Evolutionary conservation across 352 stramenopile genomes (phyloP).

Genomic region (Phytophthora macrochlamydospora): DNA sequence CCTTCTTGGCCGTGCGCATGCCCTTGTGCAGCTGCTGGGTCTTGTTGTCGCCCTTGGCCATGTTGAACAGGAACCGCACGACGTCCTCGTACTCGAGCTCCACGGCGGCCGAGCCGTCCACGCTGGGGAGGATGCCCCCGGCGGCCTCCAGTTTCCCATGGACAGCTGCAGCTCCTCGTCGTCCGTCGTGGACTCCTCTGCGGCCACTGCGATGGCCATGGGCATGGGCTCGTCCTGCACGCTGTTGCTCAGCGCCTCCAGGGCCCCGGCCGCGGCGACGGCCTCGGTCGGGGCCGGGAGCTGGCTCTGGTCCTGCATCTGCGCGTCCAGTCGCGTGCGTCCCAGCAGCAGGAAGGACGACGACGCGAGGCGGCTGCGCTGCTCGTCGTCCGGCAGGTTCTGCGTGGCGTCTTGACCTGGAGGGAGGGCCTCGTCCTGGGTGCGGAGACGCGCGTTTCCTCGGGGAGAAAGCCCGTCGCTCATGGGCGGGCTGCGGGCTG

Average conservation of each 20-base stretch:
- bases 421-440: conserved; percentile 26
- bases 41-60: conserved; percentile 54
- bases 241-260: conserved; percentile 38
- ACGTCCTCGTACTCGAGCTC: conserved; percentile 74
- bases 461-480: conserved; percentile 39
- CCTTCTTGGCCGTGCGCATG: conserved; percentile 62
- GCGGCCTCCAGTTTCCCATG: conserved; percentile 51
- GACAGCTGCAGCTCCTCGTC: conserved; percentile 78
- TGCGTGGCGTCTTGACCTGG: neutral
- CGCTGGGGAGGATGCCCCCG: conserved; percentile 12
- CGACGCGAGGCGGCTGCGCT: conserved; percentile 23
- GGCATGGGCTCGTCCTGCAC: conserved; percentile 35
- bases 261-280: conserved; percentile 15
- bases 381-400: conserved; percentile 11
- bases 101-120: conserved; percentile 32
- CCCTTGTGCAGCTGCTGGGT: conserved; percentile 57
- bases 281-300: conserved; percentile 16
- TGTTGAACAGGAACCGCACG: conserved; percentile 59
- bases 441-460: conserved; percentile 40
- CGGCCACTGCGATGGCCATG: conserved; percentile 41
- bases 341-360: conserved; percentile 47
- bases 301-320: conserved; percentile 9
- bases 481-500: conserved; percentile 13
- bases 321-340: conserved; percentile 28
- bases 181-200: conserved; percentile 77